Base-by-base conservation (phyloP, 495 filamentous ascomycete species). In the Neurospora sp. region DNA sequence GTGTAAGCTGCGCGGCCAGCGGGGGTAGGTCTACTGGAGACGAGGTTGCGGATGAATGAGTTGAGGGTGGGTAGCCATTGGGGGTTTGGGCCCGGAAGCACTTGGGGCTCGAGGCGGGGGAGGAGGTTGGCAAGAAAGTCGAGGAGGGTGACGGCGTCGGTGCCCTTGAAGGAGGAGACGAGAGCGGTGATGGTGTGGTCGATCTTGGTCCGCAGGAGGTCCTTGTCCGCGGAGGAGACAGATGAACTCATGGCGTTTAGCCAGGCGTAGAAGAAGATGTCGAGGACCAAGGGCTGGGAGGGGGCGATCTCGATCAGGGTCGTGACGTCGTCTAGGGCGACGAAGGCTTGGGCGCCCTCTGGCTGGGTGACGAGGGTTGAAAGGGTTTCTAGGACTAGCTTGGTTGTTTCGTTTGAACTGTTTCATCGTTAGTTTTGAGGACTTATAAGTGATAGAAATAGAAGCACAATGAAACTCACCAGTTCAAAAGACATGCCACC, bases 371-470 rank as follows among this genome's bases (percentile, higher is more conserved):
- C 84, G 69, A 90, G 83, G 20, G 79, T 84, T 31, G 86, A 71
- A 2, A 92, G 79, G 11, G 86, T 87, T 78, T 90, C 83, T 18
- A 91, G 76, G 11, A 87, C 86, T 10, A 87, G 78, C 2, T 78
- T 80, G 12, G 81, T 82, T 4, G 88, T 89, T 41, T 87, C 83
- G 31, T 83, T 78, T 27, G 87, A 83, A 75, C 88, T 90, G 40
- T 69, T 59, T 7, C 14, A 38, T 7, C 20, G 73, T 85, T 69
- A 84, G 76, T 70, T 11, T 40, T 41, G 48, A 37, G 37, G 0
- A 3, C 14, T 70, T 27, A 2, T n/a, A 1, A 6, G 46, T 14
- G 27, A 31, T 31, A 66, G 2, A 3, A 0, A 44, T 1, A 3
- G 5, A 38, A 8, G 35, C 18, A 39, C 39, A n/a, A n/a, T 18